Conservation (phyloP, 2,329 filamentous ascomycete species). For the Drechmeria coniospora region DNA sequence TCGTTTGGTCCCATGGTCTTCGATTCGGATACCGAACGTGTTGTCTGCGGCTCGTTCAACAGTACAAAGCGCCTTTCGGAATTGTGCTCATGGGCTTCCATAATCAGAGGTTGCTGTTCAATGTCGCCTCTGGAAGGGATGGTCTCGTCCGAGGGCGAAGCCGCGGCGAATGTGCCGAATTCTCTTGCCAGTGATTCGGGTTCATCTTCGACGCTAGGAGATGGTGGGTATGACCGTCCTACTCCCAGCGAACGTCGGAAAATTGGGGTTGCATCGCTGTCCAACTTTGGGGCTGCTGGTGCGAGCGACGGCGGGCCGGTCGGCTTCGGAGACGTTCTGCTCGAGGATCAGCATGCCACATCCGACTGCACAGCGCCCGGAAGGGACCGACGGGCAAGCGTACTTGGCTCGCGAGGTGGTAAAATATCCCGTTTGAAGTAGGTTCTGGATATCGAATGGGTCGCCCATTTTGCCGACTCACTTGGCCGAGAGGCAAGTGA, state of each 20-base stretch:
- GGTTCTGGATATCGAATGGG: conserved; percentile 26
- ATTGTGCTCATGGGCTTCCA: conserved; percentile 44
- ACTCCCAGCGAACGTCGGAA: conserved; percentile 1
- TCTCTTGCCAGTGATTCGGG: conserved; percentile 46
- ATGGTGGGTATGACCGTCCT: conserved; percentile 35
- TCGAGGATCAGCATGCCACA: conserved; percentile 3
- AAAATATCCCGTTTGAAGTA: conserved; percentile 35
- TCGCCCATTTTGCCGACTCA: conserved; percentile 24
- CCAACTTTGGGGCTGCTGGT: conserved; percentile 3
- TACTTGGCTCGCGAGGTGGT: conserved; percentile 27
- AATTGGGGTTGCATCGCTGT: conserved; percentile 3
- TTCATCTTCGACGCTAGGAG: conserved; percentile 57
- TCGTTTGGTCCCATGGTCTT: too few species aligned
- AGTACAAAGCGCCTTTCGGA: conserved; percentile 52
- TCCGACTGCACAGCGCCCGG: not conserved
- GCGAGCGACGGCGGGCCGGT: conserved; percentile 2
- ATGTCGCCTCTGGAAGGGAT: conserved; percentile 45
- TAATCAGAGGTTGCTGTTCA: conserved; percentile 53
- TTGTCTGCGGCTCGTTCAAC: conserved; percentile 21
- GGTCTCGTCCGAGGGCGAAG: conserved; percentile 30
- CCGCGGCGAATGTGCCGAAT: conserved; percentile 21
- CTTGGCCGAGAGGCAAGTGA: conserved; percentile 4
- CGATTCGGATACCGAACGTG: not conserved
- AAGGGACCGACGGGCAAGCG: conserved; percentile 11
- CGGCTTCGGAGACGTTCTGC: conserved; percentile 7